These are phyloP conservation scores for Phytomonas francai DNA, from an alignment of 208 protist genomes.

Conservation along the genomic window DNA sequence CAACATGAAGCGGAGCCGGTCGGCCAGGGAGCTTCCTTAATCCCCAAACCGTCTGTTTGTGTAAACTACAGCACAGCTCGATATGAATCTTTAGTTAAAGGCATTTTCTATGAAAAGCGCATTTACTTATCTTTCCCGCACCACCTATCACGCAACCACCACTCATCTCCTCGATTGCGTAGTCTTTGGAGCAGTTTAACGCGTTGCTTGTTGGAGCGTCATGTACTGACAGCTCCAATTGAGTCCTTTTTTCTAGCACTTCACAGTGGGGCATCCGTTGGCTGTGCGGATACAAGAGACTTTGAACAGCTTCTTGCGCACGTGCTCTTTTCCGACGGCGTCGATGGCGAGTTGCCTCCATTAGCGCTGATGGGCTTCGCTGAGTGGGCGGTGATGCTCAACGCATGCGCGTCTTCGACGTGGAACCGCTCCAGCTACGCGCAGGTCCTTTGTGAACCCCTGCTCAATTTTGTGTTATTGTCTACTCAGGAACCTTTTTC, in stretches of 20 bases:
- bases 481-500: too few relatives aligned
- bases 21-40: too few relatives aligned
- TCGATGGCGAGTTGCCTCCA: not conserved
- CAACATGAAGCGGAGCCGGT: too few relatives aligned
- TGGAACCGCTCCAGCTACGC: conserved; percentile 13
- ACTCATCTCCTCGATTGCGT: conserved; percentile 9
- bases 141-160: not conserved
- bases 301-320: conserved; percentile 51
- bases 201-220: conserved; percentile 8
- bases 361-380: conserved; percentile 7
- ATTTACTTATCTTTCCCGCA: too few relatives aligned
- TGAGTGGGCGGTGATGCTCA: conserved; percentile 37
- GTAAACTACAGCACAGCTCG: too few relatives aligned
- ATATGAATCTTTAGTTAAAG: too few relatives aligned
- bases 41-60: too few relatives aligned
- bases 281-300: conserved; percentile 45
- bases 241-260: conserved; percentile 22
- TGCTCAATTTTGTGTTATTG: too few relatives aligned
- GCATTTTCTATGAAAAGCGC: too few relatives aligned
- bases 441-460: too few relatives aligned
- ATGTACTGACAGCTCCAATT: conserved; percentile 10
- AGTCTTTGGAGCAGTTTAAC: conserved; percentile 10
- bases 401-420: conserved; percentile 25
- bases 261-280: conserved; percentile 34
- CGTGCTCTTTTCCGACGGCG: conserved; percentile 18